These are phyloP conservation scores for Lachancea dasiensis DNA, from an alignment of 805 yeast species.

Conservation along the genomic window DNA sequence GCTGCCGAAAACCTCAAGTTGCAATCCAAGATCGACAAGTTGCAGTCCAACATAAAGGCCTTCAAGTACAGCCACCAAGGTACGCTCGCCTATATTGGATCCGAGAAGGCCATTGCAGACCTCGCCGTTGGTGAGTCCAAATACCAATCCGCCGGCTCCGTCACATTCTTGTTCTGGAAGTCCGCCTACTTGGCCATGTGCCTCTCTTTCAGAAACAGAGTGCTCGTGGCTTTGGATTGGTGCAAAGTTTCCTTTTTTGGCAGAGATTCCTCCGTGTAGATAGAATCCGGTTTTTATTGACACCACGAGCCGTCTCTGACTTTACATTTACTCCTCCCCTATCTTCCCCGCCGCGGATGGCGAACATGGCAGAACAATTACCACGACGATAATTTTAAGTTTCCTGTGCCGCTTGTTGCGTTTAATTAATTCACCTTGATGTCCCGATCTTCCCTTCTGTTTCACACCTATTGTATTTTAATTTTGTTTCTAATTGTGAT, in stretches of 20 bases:
- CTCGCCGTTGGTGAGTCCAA: slow-evolving; percentile 70
- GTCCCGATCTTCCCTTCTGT: too few species aligned
- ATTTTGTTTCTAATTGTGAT: neutral
- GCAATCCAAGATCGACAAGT: slow-evolving; percentile 39
- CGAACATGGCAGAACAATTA: too few species aligned
- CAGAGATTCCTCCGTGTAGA: slow-evolving; percentile 56
- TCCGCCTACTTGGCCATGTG: slow-evolving; percentile 91
- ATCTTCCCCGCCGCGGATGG: too few species aligned
- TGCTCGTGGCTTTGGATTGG: slow-evolving; percentile 87
- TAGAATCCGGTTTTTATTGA: neutral
- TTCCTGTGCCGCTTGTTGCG: too few species aligned
- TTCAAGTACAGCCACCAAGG: slow-evolving; percentile 88
- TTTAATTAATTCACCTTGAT: too few species aligned
- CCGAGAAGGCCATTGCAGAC: slow-evolving; percentile 92
- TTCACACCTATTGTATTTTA: slow-evolving; percentile 1
- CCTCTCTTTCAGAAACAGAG: slow-evolving; percentile 80
- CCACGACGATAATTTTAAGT: too few species aligned
- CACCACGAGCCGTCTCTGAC: too few species aligned
- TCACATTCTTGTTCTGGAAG: slow-evolving; percentile 92
- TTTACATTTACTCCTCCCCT: too few species aligned
- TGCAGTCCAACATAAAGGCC: slow-evolving; percentile 43
- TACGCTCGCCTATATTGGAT: slow-evolving; percentile 88
- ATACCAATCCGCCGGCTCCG: slow-evolving; percentile 74
- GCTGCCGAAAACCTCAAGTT: slow-evolving; percentile 39
- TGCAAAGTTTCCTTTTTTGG: slow-evolving; percentile 81